phyloP scores from a whole-genome alignment of 2,329 filamentous ascomycete genomes.

The Huntiella omanensis region DNA sequence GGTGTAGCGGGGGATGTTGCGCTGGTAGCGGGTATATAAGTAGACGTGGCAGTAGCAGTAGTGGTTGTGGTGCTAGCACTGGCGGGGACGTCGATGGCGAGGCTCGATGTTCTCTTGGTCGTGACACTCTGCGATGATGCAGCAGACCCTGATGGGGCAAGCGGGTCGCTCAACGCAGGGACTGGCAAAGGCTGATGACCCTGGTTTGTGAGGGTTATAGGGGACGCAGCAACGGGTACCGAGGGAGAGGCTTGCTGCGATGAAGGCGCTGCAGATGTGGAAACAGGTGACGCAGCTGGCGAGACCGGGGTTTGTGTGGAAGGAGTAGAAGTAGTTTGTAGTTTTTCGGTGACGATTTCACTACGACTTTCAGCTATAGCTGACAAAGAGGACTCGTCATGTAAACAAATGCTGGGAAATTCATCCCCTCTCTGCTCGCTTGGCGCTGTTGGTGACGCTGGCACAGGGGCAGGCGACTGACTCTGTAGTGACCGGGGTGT shows the following conservation, averaged over 20 bases:
- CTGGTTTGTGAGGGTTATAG: slow-evolving; percentile 7
- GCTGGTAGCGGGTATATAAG: slow-evolving; percentile 4
- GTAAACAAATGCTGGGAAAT: slow-evolving; percentile 28
- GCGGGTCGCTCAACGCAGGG: not conserved
- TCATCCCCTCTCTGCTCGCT: slow-evolving; percentile 13
- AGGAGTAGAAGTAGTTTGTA: too few species aligned
- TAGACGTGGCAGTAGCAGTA: not conserved
- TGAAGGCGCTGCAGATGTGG: slow-evolving; percentile 2
- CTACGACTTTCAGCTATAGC: too few species aligned
- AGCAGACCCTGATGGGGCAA: not conserved
- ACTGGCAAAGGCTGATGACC: slow-evolving; percentile 1
- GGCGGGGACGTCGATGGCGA: not conserved
- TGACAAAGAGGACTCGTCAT: slow-evolving; percentile 10
- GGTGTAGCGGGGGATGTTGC: slow-evolving; percentile 12
- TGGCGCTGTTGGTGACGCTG: not conserved
- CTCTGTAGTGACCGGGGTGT: slow-evolving; percentile 2
- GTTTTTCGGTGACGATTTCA: too few species aligned
- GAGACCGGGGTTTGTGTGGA: slow-evolving; percentile 1
- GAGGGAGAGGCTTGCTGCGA: too few species aligned
- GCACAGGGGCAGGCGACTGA: not conserved
- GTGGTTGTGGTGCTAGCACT: not conserved
- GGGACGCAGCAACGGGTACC: slow-evolving; percentile 3
- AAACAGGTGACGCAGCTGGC: slow-evolving; percentile 6
- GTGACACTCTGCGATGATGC: not conserved
- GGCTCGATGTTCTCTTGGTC: not conserved